Base-by-base conservation (phyloP, 345 rosid genomes). In the Euphorbia tirucalli region DNA sequence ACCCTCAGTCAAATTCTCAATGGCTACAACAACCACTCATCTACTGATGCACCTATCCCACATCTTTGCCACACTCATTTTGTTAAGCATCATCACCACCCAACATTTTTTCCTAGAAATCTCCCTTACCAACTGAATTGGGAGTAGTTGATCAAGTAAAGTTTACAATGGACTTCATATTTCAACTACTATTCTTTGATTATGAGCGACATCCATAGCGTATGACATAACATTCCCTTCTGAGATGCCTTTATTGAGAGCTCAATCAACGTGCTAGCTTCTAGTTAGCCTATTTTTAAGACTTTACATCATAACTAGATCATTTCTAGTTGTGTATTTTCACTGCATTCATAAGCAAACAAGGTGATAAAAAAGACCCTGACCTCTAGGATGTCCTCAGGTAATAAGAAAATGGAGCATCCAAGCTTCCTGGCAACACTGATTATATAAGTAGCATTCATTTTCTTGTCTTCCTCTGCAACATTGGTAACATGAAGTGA, bases 371-470 rank as follows among this genome's bases (percentile, higher is more conserved):
- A 37, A 2, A 65, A 37, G 7, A 39, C 7, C 43, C 69, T 43
- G 71, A 94, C 99, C 99, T 92, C 98, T 46, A 95, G 79, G 64
- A 95, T 91, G 80, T 95, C 99, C 85, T 95, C 99, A 31, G 97
- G 99, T 74, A 95, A 83, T 86, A 95, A 82, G 89, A 95, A 95
- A 73, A 95, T 90, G 70, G 99, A 92, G 82, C 99, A 95, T 5
- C 99, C 99, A 31, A 95, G 97, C 87, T 95, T 95, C 43, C 98
- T 75, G 11, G 98, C 98, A 76, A 92, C 98, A 85, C 99, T 95
- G 74, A 95, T 95, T 35, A 88, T 95, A 75, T 95, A 95, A 32
- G 93, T 95, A 44, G 99, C 97, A 77, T 95, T 95, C 79, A 84
- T 68, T 89, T 87, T 95, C 94, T 88, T 95, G 25, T 95, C 98